Evolutionary conservation across 2,329 filamentous ascomycete genomes (phyloP).

Genomic region (Cercospora beticola): DNA sequence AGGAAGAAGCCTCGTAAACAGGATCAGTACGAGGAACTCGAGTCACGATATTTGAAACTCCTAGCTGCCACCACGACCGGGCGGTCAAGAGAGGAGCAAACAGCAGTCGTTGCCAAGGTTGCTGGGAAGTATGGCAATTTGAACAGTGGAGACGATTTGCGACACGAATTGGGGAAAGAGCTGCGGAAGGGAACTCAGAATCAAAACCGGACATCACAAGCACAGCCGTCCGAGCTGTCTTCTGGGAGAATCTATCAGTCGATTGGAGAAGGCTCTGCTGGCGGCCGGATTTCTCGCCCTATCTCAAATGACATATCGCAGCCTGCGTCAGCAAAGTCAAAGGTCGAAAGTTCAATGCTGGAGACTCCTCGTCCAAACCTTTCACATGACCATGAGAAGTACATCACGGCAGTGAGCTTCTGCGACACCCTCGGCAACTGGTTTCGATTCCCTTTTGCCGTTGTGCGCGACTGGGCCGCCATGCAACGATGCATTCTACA

Average conservation of each 20-base stretch:
- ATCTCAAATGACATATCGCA: background rate
- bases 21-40: background rate
- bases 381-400: background rate
- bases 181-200: background rate
- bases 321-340: background rate
- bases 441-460: background rate
- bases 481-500: background rate
- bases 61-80: background rate
- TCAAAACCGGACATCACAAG: background rate
- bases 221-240: background rate
- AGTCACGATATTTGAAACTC: background rate
- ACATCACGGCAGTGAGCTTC: background rate
- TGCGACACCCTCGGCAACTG: background rate
- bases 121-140: background rate
- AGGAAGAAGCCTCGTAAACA: background rate
- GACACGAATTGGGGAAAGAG: background rate
- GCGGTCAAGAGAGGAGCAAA: background rate
- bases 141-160: background rate
- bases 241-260: background rate
- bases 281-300: background rate
- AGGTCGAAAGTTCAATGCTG: background rate
- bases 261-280: background rate
- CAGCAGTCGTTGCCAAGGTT: background rate
- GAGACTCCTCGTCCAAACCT: background rate
- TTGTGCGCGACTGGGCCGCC: background rate